Percentiles rank a stretch among this genome's conserved stretches.
phyloP scores from a whole-genome alignment of 495 filamentous ascomycete genomes.

The Aspergillus bridgeri region DNA sequence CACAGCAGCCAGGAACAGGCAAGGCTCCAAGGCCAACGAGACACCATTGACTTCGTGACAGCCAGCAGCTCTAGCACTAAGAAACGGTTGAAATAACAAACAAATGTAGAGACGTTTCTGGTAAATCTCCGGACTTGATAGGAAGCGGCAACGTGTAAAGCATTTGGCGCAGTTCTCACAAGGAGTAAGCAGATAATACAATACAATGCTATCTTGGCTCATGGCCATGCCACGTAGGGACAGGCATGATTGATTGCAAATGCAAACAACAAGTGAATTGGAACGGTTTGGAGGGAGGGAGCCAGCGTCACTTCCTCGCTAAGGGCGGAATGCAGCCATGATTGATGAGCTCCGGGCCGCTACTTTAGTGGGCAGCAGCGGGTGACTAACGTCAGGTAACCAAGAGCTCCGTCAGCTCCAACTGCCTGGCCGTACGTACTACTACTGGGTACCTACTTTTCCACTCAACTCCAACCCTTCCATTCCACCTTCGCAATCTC shows the following conservation, averaged over 20 bases:
- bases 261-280: no score
- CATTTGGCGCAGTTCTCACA: no score
- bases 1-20: constrained; percentile 58
- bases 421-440: constrained; percentile 28
- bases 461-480: constrained; percentile 19
- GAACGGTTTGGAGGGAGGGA: no score
- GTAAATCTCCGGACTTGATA: neutral
- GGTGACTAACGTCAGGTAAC: constrained; percentile 27
- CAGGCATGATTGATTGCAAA: no score
- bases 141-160: no score
- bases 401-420: constrained; percentile 41
- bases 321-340: constrained; percentile 3
- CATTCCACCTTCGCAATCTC: constrained; percentile 15
- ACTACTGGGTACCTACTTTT: neutral
- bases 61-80: constrained; percentile 21
- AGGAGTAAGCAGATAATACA: no score
- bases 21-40: constrained; percentile 50
- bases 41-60: constrained; percentile 74
- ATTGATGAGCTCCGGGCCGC: constrained; percentile 4
- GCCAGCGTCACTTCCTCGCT: constrained; percentile 2
- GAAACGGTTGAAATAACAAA: neutral
- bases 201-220: no score
- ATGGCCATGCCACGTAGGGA: no score
- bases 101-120: neutral
- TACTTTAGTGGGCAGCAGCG: constrained; percentile 3